Conservation (phyloP, 2,329 filamentous ascomycete genomes). For the Pseudocercospora pini-densiflorae region DNA sequence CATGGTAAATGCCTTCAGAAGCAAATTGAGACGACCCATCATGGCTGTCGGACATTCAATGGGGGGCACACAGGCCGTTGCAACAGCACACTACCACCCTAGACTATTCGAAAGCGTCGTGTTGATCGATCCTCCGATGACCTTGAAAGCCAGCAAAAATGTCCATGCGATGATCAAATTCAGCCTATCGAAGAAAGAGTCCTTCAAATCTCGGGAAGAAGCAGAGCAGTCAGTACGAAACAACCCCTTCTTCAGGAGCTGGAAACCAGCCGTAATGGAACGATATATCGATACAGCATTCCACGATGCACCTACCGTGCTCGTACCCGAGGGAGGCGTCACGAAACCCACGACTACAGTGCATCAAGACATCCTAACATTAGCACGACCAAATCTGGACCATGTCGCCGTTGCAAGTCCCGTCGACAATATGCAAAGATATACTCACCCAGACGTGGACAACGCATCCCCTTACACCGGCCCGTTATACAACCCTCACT, state of each 20-base stretch:
- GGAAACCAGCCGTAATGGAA: not conserved
- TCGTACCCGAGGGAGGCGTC: not conserved
- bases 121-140: constrained; percentile 14
- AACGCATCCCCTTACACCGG: constrained; percentile 41
- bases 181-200: constrained; percentile 7
- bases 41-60: constrained; percentile 86
- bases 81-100: constrained; percentile 11
- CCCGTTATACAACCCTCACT: constrained; percentile 70
- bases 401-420: constrained; percentile 1
- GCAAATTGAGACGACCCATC: constrained; percentile 76
- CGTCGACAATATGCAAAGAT: constrained; percentile 1
- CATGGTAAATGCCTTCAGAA: constrained; percentile 79
- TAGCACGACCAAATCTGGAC: constrained; percentile 11
- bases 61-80: constrained; percentile 64
- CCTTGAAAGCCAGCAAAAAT: not conserved
- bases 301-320: constrained; percentile 9
- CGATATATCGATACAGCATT: constrained; percentile 18
- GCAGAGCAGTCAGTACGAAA: constrained; percentile 4
- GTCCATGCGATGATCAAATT: constrained; percentile 11
- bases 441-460: constrained; percentile 6
- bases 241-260: constrained; percentile 12
- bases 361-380: not conserved
- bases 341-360: constrained; percentile 5
- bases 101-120: constrained; percentile 17
- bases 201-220: not conserved